A percentile compares a stretch with the other conserved stretches of the same genome.
phyloP scores from a whole-genome alignment of 1,284 basidiomycete species.

The Singerocomus rubriflavus region DNA sequence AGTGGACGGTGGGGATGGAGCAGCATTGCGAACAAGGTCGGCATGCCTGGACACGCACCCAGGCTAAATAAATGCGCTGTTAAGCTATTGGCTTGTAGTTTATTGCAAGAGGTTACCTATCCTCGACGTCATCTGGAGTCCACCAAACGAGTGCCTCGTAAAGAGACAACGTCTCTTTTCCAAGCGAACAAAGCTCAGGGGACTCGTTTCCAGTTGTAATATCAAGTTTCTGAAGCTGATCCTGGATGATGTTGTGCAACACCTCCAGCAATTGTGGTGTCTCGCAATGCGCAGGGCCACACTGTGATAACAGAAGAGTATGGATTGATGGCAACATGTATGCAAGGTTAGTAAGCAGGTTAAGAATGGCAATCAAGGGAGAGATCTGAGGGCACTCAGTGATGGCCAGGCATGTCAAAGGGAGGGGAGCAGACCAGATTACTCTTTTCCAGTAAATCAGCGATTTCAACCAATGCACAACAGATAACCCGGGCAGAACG shows the following conservation, averaged over 20 bases:
- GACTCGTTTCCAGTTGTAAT: constrained; percentile 22
- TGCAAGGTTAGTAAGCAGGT: constrained; percentile 46
- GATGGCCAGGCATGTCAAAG: constrained; percentile 3
- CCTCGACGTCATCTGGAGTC: constrained; percentile 40
- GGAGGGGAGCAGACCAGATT: constrained; percentile 39
- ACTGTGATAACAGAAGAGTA: constrained; percentile 36
- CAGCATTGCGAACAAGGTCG: constrained; percentile 45
- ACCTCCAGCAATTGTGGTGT: constrained; percentile 38
- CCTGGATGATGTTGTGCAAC: constrained; percentile 42
- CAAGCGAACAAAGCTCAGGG: constrained; percentile 33
- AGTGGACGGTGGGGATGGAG: constrained; percentile 48
- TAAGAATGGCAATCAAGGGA: constrained; percentile 49
- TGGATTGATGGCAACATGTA: constrained; percentile 51
- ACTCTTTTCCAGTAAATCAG: constrained; percentile 34
- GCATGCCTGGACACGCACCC: constrained; percentile 36
- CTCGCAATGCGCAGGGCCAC: constrained; percentile 21
- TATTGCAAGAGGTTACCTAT: constrained; percentile 35
- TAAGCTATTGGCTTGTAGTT: constrained; percentile 4
- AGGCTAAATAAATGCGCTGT: constrained; percentile 35
- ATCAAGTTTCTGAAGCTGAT: constrained; percentile 36
- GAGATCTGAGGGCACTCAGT: constrained; percentile 36
- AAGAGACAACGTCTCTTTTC: constrained; percentile 43
- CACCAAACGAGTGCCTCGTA: constrained; percentile 55
- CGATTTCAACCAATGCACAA: constrained; percentile 38
- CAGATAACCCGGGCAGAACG: constrained; percentile 32